Evolutionary conservation across 1,284 basidiomycete genomes (phyloP).

Genomic region (Rhodotorula sp.): DNA sequence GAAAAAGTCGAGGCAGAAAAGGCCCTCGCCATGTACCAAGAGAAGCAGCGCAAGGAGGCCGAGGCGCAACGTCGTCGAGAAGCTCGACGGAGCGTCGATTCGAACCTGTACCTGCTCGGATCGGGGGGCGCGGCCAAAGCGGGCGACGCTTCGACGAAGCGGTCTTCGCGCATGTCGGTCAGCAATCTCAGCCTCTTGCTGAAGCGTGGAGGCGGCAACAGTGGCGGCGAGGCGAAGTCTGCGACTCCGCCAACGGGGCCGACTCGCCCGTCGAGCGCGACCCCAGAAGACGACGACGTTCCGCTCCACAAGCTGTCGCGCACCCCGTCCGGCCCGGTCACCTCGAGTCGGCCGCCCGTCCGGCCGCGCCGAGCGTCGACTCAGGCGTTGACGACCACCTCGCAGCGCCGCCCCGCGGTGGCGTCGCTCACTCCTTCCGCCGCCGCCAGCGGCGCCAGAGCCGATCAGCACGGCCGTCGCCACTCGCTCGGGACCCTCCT

Average conservation of each 20-base stretch:
- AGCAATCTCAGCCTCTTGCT: conserved; percentile 13
- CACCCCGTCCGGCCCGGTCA: not conserved
- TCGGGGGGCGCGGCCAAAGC: not conserved
- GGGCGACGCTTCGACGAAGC: not conserved
- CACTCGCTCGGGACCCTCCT: conserved; percentile 31
- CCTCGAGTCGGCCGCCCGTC: not conserved
- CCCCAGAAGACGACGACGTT: not conserved
- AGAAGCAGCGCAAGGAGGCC: conserved; percentile 21
- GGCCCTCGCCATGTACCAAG: conserved; percentile 8
- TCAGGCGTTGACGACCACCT: not conserved
- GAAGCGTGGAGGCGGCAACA: conserved; percentile 2
- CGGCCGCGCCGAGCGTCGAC: conserved; percentile 6
- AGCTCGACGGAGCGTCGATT: not conserved
- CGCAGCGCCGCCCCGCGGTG: not conserved
- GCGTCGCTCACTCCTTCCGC: not conserved
- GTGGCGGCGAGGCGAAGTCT: not conserved
- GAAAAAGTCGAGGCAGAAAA: conserved; percentile 20
- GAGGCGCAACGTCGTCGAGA: conserved; percentile 16
- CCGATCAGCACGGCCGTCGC: conserved; percentile 4
- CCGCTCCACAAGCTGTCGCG: not conserved
- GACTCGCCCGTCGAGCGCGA: not conserved
- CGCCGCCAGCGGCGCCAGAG: not conserved
- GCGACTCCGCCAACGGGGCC: not conserved
- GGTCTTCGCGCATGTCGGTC: conserved; percentile 4
- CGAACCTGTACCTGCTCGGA: conserved; percentile 2